Base-by-base conservation (phyloP, 441 rosid species). In the Populus hybrid region DNA sequence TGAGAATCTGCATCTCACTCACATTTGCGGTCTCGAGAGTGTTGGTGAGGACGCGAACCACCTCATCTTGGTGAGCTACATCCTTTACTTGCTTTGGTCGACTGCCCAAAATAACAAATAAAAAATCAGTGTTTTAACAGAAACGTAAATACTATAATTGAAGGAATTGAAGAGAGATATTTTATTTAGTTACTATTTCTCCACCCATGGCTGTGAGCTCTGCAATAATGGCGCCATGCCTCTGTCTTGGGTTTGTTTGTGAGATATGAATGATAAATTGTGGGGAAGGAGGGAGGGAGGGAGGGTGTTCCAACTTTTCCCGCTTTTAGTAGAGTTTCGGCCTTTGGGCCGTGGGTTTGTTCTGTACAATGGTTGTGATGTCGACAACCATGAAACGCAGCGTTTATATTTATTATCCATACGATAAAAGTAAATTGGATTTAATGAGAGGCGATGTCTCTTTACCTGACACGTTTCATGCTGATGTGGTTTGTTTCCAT, bases 51-150 rank as follows among this genome's bases (percentile, higher is more conserved):
- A 94, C 98, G 28, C 98, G 94, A 73, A 96, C 98, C 77, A 96
- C 98, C 89, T 94, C 98, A 21, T 96, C 98, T 87, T 94, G 98
- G 77, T 94, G 95, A 21, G 95, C 97, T 65, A 92, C 99, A 73
- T 95, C 99, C 78, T 92, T 95, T 68, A 94, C 95, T 82, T 91
- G 94, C 90, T 82, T 94, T 33, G 99, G 98, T 68, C 97, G 98
- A 82, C 98, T 92, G 59, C 71, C 71, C 77, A 79, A 63, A 73
- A 71, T 36, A 77, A 45, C 64, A 73, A 42, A 42, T 3, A 38
- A 12, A 20, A 63, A 40, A 9, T 2, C 2, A 5, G 68, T 21
- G 18, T 10, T 36, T 9, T 36, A 42, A 2, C 21, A 18, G 2
- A 18, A 61, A 28, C 40, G 23, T 3, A 14, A 31, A 26, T n/a